Evolutionary conservation across 2,329 filamentous ascomycete species (phyloP).

Genomic region (Claviceps arundinis): DNA sequence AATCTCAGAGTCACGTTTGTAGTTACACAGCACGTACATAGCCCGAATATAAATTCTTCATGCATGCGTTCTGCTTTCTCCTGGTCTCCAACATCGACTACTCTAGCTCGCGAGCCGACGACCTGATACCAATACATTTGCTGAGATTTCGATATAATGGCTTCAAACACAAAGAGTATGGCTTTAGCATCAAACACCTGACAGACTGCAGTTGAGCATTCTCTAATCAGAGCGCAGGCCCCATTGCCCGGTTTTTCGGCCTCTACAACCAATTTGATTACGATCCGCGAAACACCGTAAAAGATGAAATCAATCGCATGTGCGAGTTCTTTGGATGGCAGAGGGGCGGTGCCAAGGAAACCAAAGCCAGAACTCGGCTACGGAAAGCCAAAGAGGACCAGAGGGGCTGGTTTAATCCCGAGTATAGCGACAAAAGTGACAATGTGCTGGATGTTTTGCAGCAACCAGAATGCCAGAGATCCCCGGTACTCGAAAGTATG

Average conservation of each 20-base stretch:
- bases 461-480: not conserved
- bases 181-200: too few relatives aligned
- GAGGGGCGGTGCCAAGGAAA: not conserved
- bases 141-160: too few relatives aligned
- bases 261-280: not conserved
- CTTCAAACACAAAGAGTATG: too few relatives aligned
- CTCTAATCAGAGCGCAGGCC: not conserved
- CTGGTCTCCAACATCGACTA: too few relatives aligned
- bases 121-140: too few relatives aligned
- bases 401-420: not conserved
- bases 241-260: not conserved
- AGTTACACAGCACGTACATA: too few relatives aligned
- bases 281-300: not conserved
- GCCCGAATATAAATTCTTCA: too few relatives aligned
- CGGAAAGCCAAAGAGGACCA: not conserved
- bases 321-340: not conserved
- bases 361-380: too few relatives aligned
- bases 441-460: not conserved
- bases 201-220: too few relatives aligned
- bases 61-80: too few relatives aligned
- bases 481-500: not conserved
- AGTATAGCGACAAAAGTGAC: not conserved
- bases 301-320: not conserved
- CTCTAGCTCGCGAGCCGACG: too few relatives aligned
- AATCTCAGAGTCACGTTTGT: too few relatives aligned